A percentile compares a stretch with the other conserved stretches of the same genome.
phyloP scores from a whole-genome alignment of 495 filamentous ascomycete genomes.

The Neurospora tetraspora region DNA sequence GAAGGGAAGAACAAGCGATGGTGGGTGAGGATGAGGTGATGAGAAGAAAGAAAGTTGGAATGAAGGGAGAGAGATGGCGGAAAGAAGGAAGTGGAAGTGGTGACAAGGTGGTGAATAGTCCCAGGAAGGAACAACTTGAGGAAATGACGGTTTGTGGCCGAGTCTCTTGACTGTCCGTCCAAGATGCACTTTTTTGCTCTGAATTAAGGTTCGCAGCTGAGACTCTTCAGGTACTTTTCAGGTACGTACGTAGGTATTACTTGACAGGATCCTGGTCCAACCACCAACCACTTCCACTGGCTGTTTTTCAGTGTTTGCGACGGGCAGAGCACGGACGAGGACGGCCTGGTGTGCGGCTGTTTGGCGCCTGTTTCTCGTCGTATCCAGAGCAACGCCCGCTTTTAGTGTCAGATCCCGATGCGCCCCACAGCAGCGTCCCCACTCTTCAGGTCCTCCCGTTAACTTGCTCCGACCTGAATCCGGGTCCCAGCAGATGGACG shows the following conservation, averaged over 20 bases:
- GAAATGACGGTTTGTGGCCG: background rate
- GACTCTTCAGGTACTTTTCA: background rate
- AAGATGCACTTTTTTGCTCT: background rate
- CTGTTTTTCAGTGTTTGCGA: background rate
- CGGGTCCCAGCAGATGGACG: background rate
- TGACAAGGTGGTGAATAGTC: background rate
- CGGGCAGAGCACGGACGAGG: background rate
- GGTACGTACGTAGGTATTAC: background rate
- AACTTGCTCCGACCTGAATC: background rate
- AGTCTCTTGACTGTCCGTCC: background rate
- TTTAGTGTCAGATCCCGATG: background rate
- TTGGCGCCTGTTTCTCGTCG: background rate
- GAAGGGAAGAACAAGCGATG: too few species aligned
- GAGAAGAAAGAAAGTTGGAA: background rate
- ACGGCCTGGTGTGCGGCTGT: background rate
- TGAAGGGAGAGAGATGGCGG: background rate
- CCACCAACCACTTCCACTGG: background rate
- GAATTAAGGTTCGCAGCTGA: background rate
- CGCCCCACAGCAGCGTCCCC: background rate
- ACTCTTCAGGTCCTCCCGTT: background rate
- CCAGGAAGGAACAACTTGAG: background rate
- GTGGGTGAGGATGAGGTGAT: background rate
- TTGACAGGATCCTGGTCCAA: background rate
- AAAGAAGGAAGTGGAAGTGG: background rate
- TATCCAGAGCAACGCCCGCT: background rate